Conservation (phyloP, 306 rosid genomes). For the Lathyrus oleraceus region DNA sequence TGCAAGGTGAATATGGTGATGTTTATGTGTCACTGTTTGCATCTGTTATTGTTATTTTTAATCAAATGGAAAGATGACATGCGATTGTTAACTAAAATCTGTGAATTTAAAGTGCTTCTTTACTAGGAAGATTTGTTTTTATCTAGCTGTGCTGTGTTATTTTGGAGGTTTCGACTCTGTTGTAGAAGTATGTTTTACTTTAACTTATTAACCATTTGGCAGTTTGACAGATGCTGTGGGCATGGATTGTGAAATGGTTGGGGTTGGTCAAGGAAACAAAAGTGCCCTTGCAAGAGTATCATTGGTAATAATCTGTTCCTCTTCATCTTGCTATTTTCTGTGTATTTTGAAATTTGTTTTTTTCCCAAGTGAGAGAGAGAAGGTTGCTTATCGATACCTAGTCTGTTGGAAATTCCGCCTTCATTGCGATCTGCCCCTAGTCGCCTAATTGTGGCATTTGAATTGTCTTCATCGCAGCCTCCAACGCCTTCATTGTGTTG, state of each 20-base stretch:
- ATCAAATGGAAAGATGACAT: not conserved
- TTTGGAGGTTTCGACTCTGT: slow-evolving; percentile 3
- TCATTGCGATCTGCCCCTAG: no score
- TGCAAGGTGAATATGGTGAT: slow-evolving; percentile 56
- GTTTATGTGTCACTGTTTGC: not conserved
- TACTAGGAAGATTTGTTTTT: not conserved
- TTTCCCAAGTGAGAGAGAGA: no score
- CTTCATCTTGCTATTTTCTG: slow-evolving; percentile 21
- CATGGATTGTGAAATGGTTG: slow-evolving; percentile 99
- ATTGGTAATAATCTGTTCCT: slow-evolving; percentile 56
- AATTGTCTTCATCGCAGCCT: no score
- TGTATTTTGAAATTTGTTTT: not conserved
- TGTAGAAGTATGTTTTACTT: slow-evolving; percentile 11
- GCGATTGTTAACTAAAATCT: not conserved
- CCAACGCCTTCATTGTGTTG: no score
- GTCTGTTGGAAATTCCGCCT: no score
- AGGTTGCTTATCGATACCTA: no score
- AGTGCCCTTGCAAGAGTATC: slow-evolving; percentile 95
- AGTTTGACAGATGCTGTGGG: slow-evolving; percentile 84
- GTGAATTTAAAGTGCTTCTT: slow-evolving; percentile 17
- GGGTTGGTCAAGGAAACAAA: slow-evolving; percentile 84
- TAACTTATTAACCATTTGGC: slow-evolving; percentile 52
- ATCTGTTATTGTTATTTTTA: not conserved
- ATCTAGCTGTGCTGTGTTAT: not conserved
- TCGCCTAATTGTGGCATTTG: no score